phyloP scores from a whole-genome alignment of 2,329 filamentous ascomycete genomes.

The Botrytis hyacinthi region DNA sequence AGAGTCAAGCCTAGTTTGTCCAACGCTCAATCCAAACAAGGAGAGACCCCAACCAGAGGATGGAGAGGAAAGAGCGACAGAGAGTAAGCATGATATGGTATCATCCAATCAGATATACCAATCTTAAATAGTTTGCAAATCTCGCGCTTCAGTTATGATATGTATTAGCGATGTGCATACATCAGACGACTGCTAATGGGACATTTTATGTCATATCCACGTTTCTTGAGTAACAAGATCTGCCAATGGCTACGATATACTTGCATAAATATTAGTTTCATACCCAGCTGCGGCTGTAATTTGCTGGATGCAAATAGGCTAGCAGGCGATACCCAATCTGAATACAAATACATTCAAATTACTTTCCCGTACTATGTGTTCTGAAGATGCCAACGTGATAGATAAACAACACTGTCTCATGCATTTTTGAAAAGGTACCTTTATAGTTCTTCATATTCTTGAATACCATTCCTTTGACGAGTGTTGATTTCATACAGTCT shows the following conservation, averaged over 20 bases:
- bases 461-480: not conserved
- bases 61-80: slow-evolving; percentile 18
- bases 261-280: slow-evolving; percentile 14
- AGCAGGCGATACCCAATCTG: slow-evolving; percentile 17
- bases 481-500: not conserved
- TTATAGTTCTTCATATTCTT: not conserved
- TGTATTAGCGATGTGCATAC: slow-evolving; percentile 14
- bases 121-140: not conserved
- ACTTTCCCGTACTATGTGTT: not conserved
- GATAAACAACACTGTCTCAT: not conserved
- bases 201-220: slow-evolving; percentile 6
- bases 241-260: slow-evolving; percentile 1
- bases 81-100: not conserved
- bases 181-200: slow-evolving; percentile 1
- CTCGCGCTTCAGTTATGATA: not conserved
- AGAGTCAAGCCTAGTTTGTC: slow-evolving; percentile 28
- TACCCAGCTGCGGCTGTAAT: slow-evolving; percentile 10
- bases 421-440: not conserved
- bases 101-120: not conserved
- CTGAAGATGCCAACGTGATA: not conserved
- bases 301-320: slow-evolving; percentile 11
- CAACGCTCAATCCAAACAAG: slow-evolving; percentile 9
- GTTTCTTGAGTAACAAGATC: slow-evolving; percentile 5
- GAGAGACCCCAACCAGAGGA: slow-evolving; percentile 18
- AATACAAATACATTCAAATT: slow-evolving; percentile 10